A percentile compares a stretch with the other conserved stretches of the same genome.
Conservation (phyloP, 805 yeast species). For the Metschnikowia continentalis region DNA sequence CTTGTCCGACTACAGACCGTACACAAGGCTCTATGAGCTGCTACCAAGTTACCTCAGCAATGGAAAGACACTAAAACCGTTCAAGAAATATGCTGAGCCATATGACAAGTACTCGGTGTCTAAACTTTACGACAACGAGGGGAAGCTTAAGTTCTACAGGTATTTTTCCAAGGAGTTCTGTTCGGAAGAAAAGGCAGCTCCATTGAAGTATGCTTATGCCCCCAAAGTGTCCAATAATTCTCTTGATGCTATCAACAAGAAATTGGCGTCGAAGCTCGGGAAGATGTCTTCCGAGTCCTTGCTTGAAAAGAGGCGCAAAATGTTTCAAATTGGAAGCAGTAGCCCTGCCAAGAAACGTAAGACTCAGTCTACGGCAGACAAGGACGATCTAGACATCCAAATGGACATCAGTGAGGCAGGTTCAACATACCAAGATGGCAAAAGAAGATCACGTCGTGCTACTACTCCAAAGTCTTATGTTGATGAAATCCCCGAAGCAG, state of each 20-base stretch:
- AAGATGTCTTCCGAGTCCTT: conserved; percentile 25
- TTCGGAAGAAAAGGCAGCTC: conserved; percentile 11
- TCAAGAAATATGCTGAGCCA: conserved; percentile 25
- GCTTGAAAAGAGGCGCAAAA: conserved; percentile 16
- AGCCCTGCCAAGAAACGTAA: neutral
- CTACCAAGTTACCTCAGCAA: conserved; percentile 39
- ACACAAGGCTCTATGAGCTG: conserved; percentile 48
- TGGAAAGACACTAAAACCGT: conserved; percentile 22
- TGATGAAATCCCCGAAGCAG: neutral
- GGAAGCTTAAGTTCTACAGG: conserved; percentile 68
- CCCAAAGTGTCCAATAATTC: conserved; percentile 9
- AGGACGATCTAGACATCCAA: neutral
- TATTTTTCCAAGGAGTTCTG: conserved; percentile 32
- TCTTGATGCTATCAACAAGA: conserved; percentile 16
- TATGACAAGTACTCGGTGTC: conserved; percentile 38
- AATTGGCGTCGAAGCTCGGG: conserved; percentile 19
- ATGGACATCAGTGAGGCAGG: neutral
- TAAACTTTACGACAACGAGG: conserved; percentile 66
- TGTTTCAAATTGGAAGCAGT: conserved; percentile 2
- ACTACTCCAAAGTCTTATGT: conserved; percentile 8
- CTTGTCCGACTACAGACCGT: conserved; percentile 45
- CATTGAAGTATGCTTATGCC: conserved; percentile 9
- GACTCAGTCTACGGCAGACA: neutral
- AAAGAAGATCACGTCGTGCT: conserved; percentile 2
- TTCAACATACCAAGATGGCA: neutral